Conservation (phyloP, 257 asterid genomes). For the Jacaranda mimosifolia region DNA sequence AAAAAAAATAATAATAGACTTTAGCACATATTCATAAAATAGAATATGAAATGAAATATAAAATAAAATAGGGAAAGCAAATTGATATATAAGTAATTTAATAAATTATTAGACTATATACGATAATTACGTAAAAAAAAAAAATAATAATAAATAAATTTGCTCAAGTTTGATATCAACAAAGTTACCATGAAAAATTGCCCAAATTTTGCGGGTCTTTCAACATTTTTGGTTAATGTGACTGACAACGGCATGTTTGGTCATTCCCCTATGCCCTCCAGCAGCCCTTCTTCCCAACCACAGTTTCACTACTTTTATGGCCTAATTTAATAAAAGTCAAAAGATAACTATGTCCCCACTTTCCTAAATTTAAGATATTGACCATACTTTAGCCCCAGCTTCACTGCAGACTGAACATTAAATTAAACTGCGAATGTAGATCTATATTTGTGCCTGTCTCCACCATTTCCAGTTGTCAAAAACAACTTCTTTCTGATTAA, state of each 20-base stretch:
- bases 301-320: neutral
- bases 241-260: neutral
- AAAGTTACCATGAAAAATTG: too few species aligned
- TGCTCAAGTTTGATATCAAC: too few species aligned
- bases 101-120: too few species aligned
- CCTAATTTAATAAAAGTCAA: conserved; percentile 28
- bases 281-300: neutral
- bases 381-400: conserved; percentile 32
- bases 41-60: too few species aligned
- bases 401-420: conserved; percentile 27
- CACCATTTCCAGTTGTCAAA: conserved; percentile 57
- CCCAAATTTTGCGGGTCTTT: neutral
- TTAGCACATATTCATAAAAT: too few species aligned
- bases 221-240: neutral
- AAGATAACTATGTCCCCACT: neutral
- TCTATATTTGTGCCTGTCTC: conserved; percentile 35
- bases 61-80: too few species aligned
- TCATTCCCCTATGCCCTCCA: neutral
- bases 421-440: conserved; percentile 42
- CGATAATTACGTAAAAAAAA: too few species aligned
- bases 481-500: conserved; percentile 35
- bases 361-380: conserved; percentile 32
- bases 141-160: too few species aligned
- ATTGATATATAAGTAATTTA: too few species aligned
- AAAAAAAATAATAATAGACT: too few species aligned